Percentiles rank a stretch among this genome's conserved stretches.
Evolutionary conservation across 1,284 basidiomycete species (phyloP).

Genomic region (Ganoderma resinaceum): DNA sequence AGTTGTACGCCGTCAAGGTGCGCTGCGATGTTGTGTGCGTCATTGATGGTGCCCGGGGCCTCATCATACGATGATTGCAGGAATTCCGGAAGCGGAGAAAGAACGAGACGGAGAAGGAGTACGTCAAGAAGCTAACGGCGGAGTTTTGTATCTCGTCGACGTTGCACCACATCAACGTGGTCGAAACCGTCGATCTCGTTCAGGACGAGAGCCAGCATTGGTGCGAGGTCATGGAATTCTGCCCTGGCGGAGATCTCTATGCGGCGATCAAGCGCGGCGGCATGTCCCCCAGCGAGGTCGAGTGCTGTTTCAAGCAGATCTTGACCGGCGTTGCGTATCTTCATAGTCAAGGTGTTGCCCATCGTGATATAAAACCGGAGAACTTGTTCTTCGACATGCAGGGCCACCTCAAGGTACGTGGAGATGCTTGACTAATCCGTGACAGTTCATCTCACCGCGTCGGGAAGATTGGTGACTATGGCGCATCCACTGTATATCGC

Average conservation of each 20-base stretch:
- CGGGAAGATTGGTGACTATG: conserved; percentile 94
- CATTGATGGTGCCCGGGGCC: neutral
- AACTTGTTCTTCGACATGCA: conserved; percentile 94
- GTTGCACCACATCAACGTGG: conserved; percentile 94
- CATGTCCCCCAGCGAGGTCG: conserved; percentile 94
- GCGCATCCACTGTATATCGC: conserved; percentile 97
- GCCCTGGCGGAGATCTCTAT: conserved; percentile 96
- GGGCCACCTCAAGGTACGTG: conserved; percentile 89
- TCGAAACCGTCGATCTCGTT: conserved; percentile 98
- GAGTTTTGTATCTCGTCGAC: conserved; percentile 99
- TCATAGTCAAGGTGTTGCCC: conserved; percentile 96
- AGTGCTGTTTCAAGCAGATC: conserved; percentile 98
- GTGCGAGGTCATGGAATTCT: conserved; percentile 99
- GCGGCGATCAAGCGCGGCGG: conserved; percentile 98
- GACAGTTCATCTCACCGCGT: conserved; percentile 17
- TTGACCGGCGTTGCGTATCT: conserved; percentile 89
- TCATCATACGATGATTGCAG: conserved; percentile 45
- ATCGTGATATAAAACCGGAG: conserved; percentile 98
- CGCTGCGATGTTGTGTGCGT: conserved; percentile 33
- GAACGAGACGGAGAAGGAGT: conserved; percentile 99
- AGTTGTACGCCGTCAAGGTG: conserved; percentile 98
- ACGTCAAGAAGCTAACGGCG: conserved; percentile 99
- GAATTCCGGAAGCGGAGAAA: conserved; percentile 98
- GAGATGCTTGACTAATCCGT: conserved; percentile 8
- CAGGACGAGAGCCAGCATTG: conserved; percentile 97